Base-by-base conservation (phyloP, 106 monocot species). In the Vanilla planifolia region DNA sequence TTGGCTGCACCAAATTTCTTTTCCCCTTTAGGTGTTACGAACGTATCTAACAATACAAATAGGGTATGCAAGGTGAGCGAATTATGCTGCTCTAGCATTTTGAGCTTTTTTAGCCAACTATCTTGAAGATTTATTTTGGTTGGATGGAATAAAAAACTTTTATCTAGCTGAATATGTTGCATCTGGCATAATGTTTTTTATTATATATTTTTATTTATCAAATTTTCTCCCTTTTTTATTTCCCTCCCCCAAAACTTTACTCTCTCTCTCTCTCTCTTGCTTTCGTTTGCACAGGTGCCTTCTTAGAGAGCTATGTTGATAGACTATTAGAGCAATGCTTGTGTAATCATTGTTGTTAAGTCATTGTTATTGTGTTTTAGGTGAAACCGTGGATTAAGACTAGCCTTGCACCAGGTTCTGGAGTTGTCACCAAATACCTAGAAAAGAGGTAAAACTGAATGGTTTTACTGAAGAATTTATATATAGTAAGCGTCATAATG, bases 341-440 rank as follows among this genome's bases (percentile, higher is more conserved):
- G n/a, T n/a, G n/a, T n/a, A 50, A 25, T 24, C 8, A 24, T 10
- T 26, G 13, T 50, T 50, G 1, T n/a, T 50, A 10, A 24, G 8
- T 20, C 9, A 22, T 48, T 22, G 23, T 15, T 16, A 3, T 52
- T 55, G 50, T 55, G n/a, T 55, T 30, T 8, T 55, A 92, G 92
- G 80, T 92, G 51, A 92, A 92, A 58, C 92, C 92, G 73, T 92
- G 92, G 92, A 92, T 92, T 51, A 92, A 92, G 60, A 92, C 92
- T 1, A 92, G 92, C 65, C 87, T 92, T 64, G 92, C 92, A 45
- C 92, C 92, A 60, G 92, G 92, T 57, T 92, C 92, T 41, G 92
- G 92, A 57, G 92, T 88, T 73, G 92, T 84, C 8, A 84, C 75
- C 48, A 88, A 84, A 43, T 92, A 92, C 63, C 62, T 92, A 67